A percentile compares a stretch with the other conserved stretches of the same genome.
Conservation (phyloP, 148 eudicot species). For the Simmondsia chinensis region DNA sequence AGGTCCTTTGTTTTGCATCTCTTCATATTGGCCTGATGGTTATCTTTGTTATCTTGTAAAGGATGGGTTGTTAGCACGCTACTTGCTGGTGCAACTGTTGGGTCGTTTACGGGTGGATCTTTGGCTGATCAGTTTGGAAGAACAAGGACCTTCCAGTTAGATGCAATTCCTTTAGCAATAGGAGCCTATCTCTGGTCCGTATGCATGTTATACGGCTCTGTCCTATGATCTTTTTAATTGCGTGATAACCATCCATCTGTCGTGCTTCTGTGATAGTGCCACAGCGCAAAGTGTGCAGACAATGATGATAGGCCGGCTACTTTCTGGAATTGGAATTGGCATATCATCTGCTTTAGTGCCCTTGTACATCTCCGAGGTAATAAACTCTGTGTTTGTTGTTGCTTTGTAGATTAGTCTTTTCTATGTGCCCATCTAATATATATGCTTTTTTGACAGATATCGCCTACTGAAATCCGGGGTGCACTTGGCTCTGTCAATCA, state of each 20-base stretch:
- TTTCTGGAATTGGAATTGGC: constrained; percentile 94
- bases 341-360: constrained; percentile 97
- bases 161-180: constrained; percentile 85
- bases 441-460: constrained; percentile 60
- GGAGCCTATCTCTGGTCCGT: constrained; percentile 92
- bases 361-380: constrained; percentile 91
- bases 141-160: constrained; percentile 73
- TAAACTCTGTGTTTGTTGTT: neutral
- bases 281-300: constrained; percentile 69
- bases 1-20: too few relatives aligned
- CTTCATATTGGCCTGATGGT: neutral
- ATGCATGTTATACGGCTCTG: too few relatives aligned
- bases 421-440: too few relatives aligned
- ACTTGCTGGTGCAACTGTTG: constrained; percentile 98
- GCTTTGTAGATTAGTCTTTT: too few relatives aligned
- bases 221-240: too few relatives aligned
- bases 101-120: constrained; percentile 94
- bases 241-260: constrained; percentile 11
- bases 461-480: constrained; percentile 98
- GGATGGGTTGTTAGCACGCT: constrained; percentile 97
- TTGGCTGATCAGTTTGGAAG: constrained; percentile 95
- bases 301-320: constrained; percentile 87
- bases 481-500: constrained; percentile 97
- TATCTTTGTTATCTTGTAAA: constrained; percentile 6
- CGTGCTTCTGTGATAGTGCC: constrained; percentile 38